Percentiles rank a stretch among this genome's conserved stretches.
These are phyloP conservation scores for Stenogyne calaminthoides DNA, from an alignment of 305 asterid genomes.

Conservation along the genomic window DNA sequence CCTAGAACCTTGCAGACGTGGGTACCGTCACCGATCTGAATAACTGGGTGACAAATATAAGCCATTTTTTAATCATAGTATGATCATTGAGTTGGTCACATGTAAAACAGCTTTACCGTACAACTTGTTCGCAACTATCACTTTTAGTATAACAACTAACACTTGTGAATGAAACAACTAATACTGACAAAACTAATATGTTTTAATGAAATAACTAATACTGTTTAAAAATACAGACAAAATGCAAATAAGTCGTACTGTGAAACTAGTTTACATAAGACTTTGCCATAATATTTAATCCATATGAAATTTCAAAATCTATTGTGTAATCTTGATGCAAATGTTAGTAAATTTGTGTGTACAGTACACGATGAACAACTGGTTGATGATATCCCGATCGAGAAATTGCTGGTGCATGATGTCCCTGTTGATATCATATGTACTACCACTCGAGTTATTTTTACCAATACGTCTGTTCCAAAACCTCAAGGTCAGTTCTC, in stretches of 20 bases:
- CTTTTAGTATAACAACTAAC: too few species aligned
- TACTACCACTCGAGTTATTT: slow-evolving; percentile 81
- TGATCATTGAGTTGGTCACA: neutral
- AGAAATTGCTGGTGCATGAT: slow-evolving; percentile 80
- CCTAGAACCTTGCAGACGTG: too few species aligned
- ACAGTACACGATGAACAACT: slow-evolving; percentile 86
- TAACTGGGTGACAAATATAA: neutral
- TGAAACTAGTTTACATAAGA: too few species aligned
- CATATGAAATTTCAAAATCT: neutral
- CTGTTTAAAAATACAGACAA: too few species aligned
- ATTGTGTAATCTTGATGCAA: neutral
- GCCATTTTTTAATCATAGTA: neutral
- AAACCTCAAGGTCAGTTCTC: slow-evolving; percentile 84
- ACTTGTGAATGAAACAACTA: too few species aligned
- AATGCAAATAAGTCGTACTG: too few species aligned
- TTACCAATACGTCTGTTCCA: slow-evolving; percentile 78
- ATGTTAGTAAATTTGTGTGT: slow-evolving; percentile 8
- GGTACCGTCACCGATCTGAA: neutral
- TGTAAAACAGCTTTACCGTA: too few species aligned
- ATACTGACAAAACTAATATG: too few species aligned
- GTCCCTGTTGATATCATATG: slow-evolving; percentile 95
- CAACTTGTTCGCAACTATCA: too few species aligned
- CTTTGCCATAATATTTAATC: too few species aligned
- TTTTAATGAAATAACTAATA: too few species aligned
- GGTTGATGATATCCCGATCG: slow-evolving; percentile 77